phyloP scores from a whole-genome alignment of 345 rosid genomes.

The Zanthoxylum bungeanum region DNA sequence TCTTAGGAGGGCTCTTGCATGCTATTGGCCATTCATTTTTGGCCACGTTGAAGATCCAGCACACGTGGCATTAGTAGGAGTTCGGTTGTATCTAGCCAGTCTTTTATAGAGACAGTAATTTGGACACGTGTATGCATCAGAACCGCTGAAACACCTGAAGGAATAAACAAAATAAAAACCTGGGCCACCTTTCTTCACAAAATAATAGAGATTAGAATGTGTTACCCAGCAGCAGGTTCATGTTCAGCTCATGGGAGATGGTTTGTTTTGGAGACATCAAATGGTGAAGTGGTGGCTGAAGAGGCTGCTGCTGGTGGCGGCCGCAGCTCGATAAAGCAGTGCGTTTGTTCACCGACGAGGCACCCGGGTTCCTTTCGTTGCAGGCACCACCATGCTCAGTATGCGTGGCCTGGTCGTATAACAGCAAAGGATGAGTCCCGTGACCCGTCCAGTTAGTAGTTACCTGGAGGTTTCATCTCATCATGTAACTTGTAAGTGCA shows the following conservation, averaged over 20 bases:
- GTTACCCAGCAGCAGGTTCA: slow-evolving; percentile 17
- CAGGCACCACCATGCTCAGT: slow-evolving; percentile 59
- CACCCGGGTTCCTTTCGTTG: slow-evolving; percentile 85
- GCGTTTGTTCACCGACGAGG: slow-evolving; percentile 67
- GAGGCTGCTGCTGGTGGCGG: slow-evolving; percentile 23
- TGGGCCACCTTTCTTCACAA: slow-evolving; percentile 15
- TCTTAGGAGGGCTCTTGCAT: too few relatives aligned
- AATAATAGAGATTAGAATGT: slow-evolving; percentile 19
- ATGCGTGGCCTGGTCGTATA: slow-evolving; percentile 41
- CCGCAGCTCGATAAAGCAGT: slow-evolving; percentile 33
- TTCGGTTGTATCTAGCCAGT: neutral
- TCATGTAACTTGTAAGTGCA: neutral
- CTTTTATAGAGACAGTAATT: neutral
- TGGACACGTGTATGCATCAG: neutral
- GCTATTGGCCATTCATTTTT: neutral
- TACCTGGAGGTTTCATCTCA: neutral
- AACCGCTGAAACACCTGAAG: neutral
- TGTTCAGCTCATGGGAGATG: slow-evolving; percentile 17
- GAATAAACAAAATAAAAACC: slow-evolving; percentile 7
- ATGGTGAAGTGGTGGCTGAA: slow-evolving; percentile 13
- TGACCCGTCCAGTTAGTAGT: slow-evolving; percentile 2
- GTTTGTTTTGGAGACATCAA: slow-evolving; percentile 13
- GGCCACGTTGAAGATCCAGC: neutral
- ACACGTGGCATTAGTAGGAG: neutral
- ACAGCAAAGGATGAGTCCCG: neutral